These are phyloP conservation scores for Anacardium occidentale DNA, from an alignment of 345 rosid species.

Conservation along the genomic window DNA sequence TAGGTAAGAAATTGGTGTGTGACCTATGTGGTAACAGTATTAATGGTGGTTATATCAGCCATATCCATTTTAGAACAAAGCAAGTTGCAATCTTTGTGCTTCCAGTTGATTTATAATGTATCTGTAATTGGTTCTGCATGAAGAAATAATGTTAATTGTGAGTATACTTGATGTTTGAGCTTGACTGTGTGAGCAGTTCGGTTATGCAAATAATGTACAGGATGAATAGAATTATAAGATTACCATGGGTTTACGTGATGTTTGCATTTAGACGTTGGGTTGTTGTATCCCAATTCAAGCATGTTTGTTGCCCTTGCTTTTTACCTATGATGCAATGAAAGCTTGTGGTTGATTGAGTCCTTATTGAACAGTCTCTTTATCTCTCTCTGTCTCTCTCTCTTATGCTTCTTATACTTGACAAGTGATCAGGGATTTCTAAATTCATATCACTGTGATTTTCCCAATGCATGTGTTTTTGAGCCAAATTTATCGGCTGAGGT, in stretches of 20 bases:
- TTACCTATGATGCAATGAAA: neutral
- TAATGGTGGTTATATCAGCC: neutral
- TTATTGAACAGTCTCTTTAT: neutral
- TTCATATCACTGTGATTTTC: constrained; percentile 74
- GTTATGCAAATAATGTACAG: neutral
- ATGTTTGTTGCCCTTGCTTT: neutral
- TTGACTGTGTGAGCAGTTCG: neutral
- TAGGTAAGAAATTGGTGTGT: neutral
- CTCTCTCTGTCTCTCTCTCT: neutral
- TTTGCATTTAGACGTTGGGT: neutral
- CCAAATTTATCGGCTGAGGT: constrained; percentile 61
- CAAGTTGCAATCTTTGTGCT: neutral
- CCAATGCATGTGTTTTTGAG: constrained; percentile 82
- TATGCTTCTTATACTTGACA: constrained; percentile 22
- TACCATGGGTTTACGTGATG: neutral
- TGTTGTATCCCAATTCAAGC: neutral
- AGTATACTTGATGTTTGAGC: neutral
- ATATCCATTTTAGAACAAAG: neutral
- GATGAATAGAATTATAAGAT: neutral
- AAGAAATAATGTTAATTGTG: neutral
- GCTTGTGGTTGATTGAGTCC: constrained; percentile 3
- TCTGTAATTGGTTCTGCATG: neutral
- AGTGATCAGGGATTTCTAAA: constrained; percentile 92
- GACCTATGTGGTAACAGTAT: neutral
- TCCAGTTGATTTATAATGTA: neutral